These are phyloP conservation scores for Trichophyton equinum DNA, from an alignment of 2,329 filamentous ascomycete species.

Conservation along the genomic window DNA sequence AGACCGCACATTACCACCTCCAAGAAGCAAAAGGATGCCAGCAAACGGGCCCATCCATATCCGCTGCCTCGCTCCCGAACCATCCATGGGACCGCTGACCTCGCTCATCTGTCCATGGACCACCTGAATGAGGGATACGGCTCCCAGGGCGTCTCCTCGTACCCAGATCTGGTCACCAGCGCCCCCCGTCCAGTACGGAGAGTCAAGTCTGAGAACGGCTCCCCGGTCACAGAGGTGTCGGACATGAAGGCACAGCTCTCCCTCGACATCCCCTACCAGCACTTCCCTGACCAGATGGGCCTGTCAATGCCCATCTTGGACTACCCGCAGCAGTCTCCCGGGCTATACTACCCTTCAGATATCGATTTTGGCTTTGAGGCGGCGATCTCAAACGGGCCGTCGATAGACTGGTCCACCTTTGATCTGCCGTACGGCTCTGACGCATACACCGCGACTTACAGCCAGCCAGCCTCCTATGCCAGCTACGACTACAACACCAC, in stretches of 20 bases:
- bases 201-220: constrained; percentile 36
- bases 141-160: constrained; percentile 15
- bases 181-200: constrained; percentile 24
- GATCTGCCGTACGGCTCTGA: constrained; percentile 29
- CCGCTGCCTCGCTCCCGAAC: constrained; percentile 46
- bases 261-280: constrained; percentile 30
- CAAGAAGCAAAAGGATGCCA: constrained; percentile 51
- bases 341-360: constrained; percentile 34
- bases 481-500: constrained; percentile 31
- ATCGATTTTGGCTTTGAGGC: constrained; percentile 29
- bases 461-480: constrained; percentile 35
- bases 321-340: constrained; percentile 27
- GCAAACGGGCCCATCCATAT: constrained; percentile 50
- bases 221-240: constrained; percentile 28
- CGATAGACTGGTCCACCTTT: constrained; percentile 39
- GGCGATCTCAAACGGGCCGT: constrained; percentile 27
- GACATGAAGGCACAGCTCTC: constrained; percentile 25
- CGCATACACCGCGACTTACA: constrained; percentile 28
- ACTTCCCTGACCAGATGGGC: constrained; percentile 22
- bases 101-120: constrained; percentile 41
- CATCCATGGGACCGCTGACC: constrained; percentile 34
- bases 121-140: constrained; percentile 30
- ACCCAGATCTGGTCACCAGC: constrained; percentile 22
- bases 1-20: constrained; percentile 46
- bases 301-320: constrained; percentile 24